Evolutionary conservation across 352 stramenopile genomes (phyloP).

Genomic region (Blastocystis sp.): DNA sequence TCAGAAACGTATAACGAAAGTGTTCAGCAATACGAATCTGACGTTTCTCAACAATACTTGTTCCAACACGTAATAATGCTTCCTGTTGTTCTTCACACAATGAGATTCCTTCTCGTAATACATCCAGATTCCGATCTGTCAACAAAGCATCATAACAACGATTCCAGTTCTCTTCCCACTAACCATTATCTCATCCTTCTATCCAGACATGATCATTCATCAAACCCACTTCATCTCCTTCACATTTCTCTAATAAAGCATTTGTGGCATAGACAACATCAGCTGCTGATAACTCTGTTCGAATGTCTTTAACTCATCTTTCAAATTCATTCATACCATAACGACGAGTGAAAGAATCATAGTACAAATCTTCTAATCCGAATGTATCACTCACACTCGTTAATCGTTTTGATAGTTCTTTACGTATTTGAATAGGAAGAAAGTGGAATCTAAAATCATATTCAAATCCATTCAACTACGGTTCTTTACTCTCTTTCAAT

Average conservation of each 20-base stretch:
- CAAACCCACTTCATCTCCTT: background rate
- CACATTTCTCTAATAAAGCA: conserved; percentile 20
- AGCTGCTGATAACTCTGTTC: conserved; percentile 29
- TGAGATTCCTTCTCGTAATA: conserved; percentile 3
- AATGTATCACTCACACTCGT: background rate
- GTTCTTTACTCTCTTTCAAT: conserved; percentile 47
- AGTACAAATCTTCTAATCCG: conserved; percentile 16
- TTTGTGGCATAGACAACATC: conserved; percentile 32
- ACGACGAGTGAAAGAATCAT: conserved; percentile 37
- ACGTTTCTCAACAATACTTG: conserved; percentile 26
- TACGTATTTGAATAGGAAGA: background rate
- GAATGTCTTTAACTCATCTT: background rate
- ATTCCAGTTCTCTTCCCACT: conserved; percentile 62
- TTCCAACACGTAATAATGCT: conserved; percentile 19
- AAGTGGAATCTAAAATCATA: conserved; percentile 21
- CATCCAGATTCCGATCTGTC: conserved; percentile 25
- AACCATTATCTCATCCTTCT: background rate
- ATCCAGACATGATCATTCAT: conserved; percentile 30
- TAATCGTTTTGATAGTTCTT: background rate
- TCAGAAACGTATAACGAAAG: conserved; percentile 44
- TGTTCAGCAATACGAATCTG: conserved; percentile 42
- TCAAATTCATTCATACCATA: background rate
- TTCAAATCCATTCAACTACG: conserved; percentile 5
- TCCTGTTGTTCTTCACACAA: conserved; percentile 34
- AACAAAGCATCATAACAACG: conserved; percentile 51